A percentile compares a stretch with the other conserved stretches of the same genome.
Evolutionary conservation across 2,329 filamentous ascomycete genomes (phyloP).

Genomic region (Tolypocladium tropicale): DNA sequence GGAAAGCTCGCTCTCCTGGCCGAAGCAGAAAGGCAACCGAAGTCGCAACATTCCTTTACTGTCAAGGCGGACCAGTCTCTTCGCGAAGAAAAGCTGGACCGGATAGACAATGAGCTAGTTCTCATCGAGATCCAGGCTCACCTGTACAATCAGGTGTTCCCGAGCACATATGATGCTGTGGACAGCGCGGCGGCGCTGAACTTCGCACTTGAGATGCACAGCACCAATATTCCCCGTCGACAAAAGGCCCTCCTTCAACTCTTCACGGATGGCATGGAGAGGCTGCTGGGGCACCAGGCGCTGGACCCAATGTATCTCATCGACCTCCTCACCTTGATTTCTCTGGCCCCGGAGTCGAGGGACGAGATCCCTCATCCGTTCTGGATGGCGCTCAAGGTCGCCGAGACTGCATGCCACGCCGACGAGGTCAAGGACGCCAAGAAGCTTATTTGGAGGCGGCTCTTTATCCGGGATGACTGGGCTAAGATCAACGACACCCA

Average conservation of each 20-base stretch:
- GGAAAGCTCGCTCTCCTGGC: conserved; percentile 74
- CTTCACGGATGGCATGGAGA: conserved; percentile 59
- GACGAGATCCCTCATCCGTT: conserved; percentile 61
- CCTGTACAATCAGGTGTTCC: conserved; percentile 60
- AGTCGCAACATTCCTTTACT: conserved; percentile 23
- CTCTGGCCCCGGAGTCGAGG: conserved; percentile 30
- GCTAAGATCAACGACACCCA: conserved; percentile 65
- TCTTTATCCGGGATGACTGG: conserved; percentile 82
- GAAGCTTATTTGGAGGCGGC: conserved; percentile 73
- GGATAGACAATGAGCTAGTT: conserved; percentile 53
- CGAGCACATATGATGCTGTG: conserved; percentile 59
- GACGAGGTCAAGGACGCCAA: conserved; percentile 49
- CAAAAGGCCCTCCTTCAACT: conserved; percentile 58
- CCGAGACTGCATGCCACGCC: conserved; percentile 41
- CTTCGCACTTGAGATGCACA: conserved; percentile 61
- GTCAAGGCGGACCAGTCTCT: conserved; percentile 21
- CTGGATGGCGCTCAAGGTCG: conserved; percentile 58
- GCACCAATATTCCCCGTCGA: conserved; percentile 42
- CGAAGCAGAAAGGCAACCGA: conserved; percentile 29
- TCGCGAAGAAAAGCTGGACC: conserved; percentile 34
- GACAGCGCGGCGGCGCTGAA: conserved; percentile 72
- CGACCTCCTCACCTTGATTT: conserved; percentile 70
- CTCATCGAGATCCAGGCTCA: conserved; percentile 72
- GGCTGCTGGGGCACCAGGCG: conserved; percentile 60
- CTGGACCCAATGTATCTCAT: conserved; percentile 57